Base-by-base conservation (phyloP, 805 yeast species). In the Cyberlindnera petersonii region DNA sequence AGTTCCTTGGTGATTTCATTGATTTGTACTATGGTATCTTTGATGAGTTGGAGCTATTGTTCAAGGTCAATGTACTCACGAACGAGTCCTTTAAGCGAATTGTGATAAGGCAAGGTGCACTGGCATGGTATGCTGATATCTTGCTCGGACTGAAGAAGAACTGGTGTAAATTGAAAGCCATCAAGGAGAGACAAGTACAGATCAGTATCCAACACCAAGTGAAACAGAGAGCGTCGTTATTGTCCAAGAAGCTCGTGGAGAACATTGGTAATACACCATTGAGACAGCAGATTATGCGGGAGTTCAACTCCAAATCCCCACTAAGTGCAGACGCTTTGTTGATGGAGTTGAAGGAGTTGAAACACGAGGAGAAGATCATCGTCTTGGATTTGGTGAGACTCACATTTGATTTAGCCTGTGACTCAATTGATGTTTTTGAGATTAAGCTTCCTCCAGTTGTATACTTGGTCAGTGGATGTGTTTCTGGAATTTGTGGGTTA, bases 61-160 rank as follows among this genome's bases (percentile, higher is more conserved):
- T 66, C 61, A 79, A 79, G 50, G 48, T 79, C 19, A 71, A 73
- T n/a, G 53, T 76, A 3, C 56, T 74, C 24, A 55, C 63, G 6
- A 68, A 71, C 38, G 47, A 64, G 2, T 43, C 61, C 6, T 52
- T 65, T 27, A 64, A 65, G 35, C 41, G 53, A 11, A 47, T 72
- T 35, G 77, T 75, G 5, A 58, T 63, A 4, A 68, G 69, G 50
- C 86, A 83, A 55, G 86, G 79, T 58, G 66, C 79, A 3, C 62
- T 74, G 26, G 77, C 86, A 0, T 82, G 91, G 89, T 79, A 78
- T 61, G 69, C 69, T 39, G 84, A 78, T 52, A 76, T 84, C 15
- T 47, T 82, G 41, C 56, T 79, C 13, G 77, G 77, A 1, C 55
- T 81, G 35, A 74, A 75, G 54, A 71, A 71, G 40, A 73, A 77